These are phyloP conservation scores for Cyclotella choctawhatcheeana DNA, from an alignment of 108 stramenopile genomes.

Conservation along the genomic window DNA sequence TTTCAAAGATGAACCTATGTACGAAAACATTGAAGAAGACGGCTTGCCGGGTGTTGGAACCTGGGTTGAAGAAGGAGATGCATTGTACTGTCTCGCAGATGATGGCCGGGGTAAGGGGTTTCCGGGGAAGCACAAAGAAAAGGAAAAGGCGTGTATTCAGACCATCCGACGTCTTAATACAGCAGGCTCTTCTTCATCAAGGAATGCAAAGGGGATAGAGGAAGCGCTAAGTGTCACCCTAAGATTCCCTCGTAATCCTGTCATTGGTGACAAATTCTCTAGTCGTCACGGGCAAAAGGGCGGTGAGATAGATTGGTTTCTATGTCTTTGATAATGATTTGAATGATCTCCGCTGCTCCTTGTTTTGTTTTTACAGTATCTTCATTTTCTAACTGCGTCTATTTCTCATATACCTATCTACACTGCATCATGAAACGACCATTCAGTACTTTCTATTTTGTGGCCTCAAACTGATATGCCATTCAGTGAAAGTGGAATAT, in stretches of 20 bases:
- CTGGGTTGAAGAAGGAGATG: conserved; percentile 87
- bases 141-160: conserved; percentile 90
- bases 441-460: conserved; percentile 90
- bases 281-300: conserved; percentile 99
- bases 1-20: conserved; percentile 53
- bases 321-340: too few relatives aligned
- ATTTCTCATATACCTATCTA: too few relatives aligned
- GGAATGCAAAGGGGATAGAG: conserved; percentile 39
- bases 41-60: conserved; percentile 93
- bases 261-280: conserved; percentile 99
- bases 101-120: conserved; percentile 67
- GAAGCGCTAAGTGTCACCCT: conserved; percentile 85
- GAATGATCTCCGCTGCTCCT: too few relatives aligned
- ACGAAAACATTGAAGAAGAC: conserved; percentile 86
- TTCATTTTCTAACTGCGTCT: too few relatives aligned
- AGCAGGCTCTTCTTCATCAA: conserved; percentile 35
- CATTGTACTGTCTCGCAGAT: conserved; percentile 92
- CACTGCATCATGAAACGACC: too few relatives aligned
- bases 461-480: conserved; percentile 99
- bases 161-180: conserved; percentile 65
- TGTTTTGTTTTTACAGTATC: too few relatives aligned
- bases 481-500: conserved; percentile 97
- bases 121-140: conserved; percentile 91
- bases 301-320: too few relatives aligned
- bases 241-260: conserved; percentile 95